Base-by-base conservation (phyloP, 805 yeast species). In the Saturnispora bothae region DNA sequence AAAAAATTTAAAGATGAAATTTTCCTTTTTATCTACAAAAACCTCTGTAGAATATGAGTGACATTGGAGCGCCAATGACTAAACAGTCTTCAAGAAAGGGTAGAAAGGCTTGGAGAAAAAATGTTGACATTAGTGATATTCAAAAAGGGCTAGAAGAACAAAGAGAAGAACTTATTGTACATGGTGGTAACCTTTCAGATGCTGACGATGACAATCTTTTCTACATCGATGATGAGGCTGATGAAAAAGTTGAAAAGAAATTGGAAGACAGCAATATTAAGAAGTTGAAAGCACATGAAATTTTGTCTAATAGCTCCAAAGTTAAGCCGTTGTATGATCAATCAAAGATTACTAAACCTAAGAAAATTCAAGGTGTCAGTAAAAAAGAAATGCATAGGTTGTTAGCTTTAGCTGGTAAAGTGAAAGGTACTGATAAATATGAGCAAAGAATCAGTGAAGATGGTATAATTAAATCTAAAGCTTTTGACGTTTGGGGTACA, bases 71-170 rank as follows among this genome's bases (percentile, higher is more conserved):
- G 57, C 84, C 88, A 12, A 33, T 28, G 13, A 56, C 73, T 17
- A 76, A 71, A 48, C 96, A 88, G 60, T 53, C 81, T 4, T 85
- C 96, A 6, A 71, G 97, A 53, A 92, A 92, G 65, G 95, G 95
- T 31, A 89, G 83, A 69, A 79, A 72, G 56, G 77, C 95, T 4
- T 84, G 96, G 94, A 75, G 95, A 56, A 85, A 85, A 60, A 84
- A 92, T 59, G 82, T 92, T 42, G 95, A 92, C 57, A 63, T 92
- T 15, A 76, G 74, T 18, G 96, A 85, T 46, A 65, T 92, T 34
- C 85, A 82, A 52, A 58, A 61, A 23, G 81, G 80, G 10, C 62
- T 89, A 28, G 89, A 79, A 48, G 76, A 71, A 31, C 67, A 68
- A 36, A 67, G 85, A 41, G 94, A 84, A 36, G 74, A 76, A 41